Percentiles rank a stretch among this genome's conserved stretches.
These are phyloP conservation scores for Sporothrix protearum DNA, from an alignment of 2,329 filamentous ascomycete genomes.

Conservation along the genomic window DNA sequence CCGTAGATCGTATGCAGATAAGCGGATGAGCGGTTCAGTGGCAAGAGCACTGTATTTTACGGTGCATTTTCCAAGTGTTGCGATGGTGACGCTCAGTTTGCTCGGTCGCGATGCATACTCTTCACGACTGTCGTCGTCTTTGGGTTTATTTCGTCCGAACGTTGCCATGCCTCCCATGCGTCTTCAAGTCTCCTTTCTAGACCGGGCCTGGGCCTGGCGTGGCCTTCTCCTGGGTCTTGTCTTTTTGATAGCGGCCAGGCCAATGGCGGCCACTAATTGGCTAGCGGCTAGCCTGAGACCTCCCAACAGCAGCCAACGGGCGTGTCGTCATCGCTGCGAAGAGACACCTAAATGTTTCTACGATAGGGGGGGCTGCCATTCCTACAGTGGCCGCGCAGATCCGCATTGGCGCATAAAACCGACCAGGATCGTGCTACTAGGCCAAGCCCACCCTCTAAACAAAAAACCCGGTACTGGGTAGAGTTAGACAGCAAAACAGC, in stretches of 20 bases:
- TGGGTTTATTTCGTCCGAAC: neutral
- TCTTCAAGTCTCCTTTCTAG: neutral
- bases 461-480: no score
- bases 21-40: neutral
- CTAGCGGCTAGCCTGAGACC: neutral
- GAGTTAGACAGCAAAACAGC: no score
- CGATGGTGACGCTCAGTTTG: neutral
- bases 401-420: slow-evolving; percentile 10
- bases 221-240: neutral
- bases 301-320: neutral
- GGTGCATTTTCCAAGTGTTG: neutral
- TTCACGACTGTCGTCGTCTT: neutral
- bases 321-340: neutral
- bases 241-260: neutral
- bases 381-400: neutral
- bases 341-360: neutral
- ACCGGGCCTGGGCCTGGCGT: neutral
- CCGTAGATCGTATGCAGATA: slow-evolving; percentile 16
- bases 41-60: neutral
- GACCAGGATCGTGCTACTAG: slow-evolving; percentile 1
- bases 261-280: slow-evolving; percentile 1
- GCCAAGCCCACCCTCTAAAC: no score
- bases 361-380: neutral
- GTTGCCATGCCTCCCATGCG: neutral
- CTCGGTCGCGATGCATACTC: neutral